Evolutionary conservation across 1,284 basidiomycete genomes (phyloP).

Genomic region (Exobasidium cylindrosporum): DNA sequence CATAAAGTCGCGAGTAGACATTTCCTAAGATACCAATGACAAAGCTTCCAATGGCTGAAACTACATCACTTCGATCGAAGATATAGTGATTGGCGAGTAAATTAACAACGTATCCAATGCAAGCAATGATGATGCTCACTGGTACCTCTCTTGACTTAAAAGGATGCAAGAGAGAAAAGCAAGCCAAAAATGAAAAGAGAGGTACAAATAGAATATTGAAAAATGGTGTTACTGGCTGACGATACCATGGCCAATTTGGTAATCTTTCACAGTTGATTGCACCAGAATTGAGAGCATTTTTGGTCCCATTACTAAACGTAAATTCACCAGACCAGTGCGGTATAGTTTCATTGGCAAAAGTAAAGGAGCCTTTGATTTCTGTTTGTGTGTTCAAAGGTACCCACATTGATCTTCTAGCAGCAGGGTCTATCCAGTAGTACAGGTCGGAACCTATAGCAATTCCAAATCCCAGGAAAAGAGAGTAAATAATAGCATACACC

Average conservation of each 20-base stretch:
- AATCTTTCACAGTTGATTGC: slow-evolving; percentile 67
- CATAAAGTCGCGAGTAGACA: slow-evolving; percentile 75
- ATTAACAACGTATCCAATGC: slow-evolving; percentile 64
- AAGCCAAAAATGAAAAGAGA: slow-evolving; percentile 71
- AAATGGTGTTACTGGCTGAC: slow-evolving; percentile 73
- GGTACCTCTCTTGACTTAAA: slow-evolving; percentile 68
- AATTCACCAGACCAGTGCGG: slow-evolving; percentile 25
- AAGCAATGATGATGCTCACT: slow-evolving; percentile 82
- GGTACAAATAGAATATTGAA: slow-evolving; percentile 76
- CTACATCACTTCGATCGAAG: slow-evolving; percentile 77
- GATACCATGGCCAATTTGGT: slow-evolving; percentile 68
- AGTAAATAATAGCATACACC: slow-evolving; percentile 28
- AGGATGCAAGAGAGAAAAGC: slow-evolving; percentile 74
- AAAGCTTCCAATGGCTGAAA: slow-evolving; percentile 81
- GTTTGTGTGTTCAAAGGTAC: slow-evolving; percentile 57
- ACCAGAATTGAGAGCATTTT: slow-evolving; percentile 45
- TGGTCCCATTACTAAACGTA: slow-evolving; percentile 34
- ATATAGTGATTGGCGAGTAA: slow-evolving; percentile 76
- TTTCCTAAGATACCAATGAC: slow-evolving; percentile 79
- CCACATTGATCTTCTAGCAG: slow-evolving; percentile 56
- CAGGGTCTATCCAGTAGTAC: slow-evolving; percentile 72
- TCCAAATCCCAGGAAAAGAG: slow-evolving; percentile 65
- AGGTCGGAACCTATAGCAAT: slow-evolving; percentile 82
- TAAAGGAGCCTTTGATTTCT: slow-evolving; percentile 67
- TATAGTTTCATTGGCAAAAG: slow-evolving; percentile 65